Percentiles rank a stretch among this genome's conserved stretches.
phyloP scores from a whole-genome alignment of 305 asterid species.

The Fraxinus sp. region DNA sequence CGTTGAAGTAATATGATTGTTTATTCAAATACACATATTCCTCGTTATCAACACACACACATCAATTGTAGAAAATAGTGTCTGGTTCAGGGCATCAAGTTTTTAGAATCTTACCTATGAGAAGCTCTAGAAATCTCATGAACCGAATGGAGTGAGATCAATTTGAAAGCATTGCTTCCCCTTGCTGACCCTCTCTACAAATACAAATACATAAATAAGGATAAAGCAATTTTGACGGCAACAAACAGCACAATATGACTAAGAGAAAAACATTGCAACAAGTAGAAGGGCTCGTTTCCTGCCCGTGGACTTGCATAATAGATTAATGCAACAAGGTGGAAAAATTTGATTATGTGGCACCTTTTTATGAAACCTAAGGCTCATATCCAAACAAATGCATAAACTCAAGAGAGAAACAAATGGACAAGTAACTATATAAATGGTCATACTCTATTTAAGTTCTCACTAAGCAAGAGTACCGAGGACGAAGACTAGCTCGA shows the following conservation, averaged over 20 bases:
- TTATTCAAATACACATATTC: background rate
- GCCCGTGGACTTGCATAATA: background rate
- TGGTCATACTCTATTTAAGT: background rate
- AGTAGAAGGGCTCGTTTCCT: background rate
- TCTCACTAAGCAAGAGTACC: background rate
- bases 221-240: background rate
- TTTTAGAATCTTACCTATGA: constrained; percentile 19
- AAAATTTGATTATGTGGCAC: background rate
- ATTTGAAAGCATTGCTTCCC: constrained; percentile 68
- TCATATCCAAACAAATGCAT: background rate
- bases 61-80: background rate
- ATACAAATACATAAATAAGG: constrained; percentile 15
- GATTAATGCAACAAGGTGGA: background rate
- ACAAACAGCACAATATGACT: background rate
- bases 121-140: constrained; percentile 23
- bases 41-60: background rate
- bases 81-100: background rate
- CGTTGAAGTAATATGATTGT: background rate
- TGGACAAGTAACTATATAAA: background rate
- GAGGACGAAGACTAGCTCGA: background rate
- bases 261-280: background rate
- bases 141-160: constrained; percentile 68
- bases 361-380: background rate
- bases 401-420: background rate
- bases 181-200: constrained; percentile 71